Percentiles rank a stretch among this genome's conserved stretches.
Evolutionary conservation across 495 filamentous ascomycete genomes (phyloP).

Genomic region (Neurospora sp.): DNA sequence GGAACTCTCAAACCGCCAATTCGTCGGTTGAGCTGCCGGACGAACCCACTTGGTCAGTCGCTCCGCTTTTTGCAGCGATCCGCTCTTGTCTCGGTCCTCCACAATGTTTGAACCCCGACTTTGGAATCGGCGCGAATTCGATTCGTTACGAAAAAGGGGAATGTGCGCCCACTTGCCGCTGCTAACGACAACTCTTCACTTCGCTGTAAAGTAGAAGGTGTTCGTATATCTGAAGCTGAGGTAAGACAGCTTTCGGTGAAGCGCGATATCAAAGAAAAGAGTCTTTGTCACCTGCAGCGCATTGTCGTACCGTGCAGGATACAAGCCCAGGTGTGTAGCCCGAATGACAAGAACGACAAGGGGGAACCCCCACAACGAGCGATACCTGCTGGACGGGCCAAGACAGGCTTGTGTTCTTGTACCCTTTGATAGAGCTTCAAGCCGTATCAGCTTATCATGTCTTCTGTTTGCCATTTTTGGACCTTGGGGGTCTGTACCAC

Average conservation of each 20-base stretch:
- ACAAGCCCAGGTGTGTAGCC: background rate
- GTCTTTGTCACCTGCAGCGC: background rate
- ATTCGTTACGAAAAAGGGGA: background rate
- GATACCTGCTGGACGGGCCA: background rate
- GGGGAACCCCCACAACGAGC: background rate
- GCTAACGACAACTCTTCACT: background rate
- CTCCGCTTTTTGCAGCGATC: background rate
- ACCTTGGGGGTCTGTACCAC: background rate
- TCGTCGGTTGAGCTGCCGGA: background rate
- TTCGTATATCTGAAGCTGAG: background rate
- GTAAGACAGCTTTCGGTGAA: background rate
- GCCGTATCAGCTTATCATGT: background rate
- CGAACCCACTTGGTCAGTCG: background rate
- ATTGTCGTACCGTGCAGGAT: background rate
- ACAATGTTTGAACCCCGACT: background rate
- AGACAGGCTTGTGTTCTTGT: background rate
- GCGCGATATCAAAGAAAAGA: background rate
- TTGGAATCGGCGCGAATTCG: background rate
- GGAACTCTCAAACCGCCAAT: background rate
- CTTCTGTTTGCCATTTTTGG: background rate
- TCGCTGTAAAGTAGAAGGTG: background rate
- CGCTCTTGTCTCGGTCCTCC: background rate
- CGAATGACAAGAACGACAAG: background rate
- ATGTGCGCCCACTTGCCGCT: background rate
- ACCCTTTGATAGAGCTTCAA: background rate